Evolutionary conservation across 768 basidiomycete genomes (phyloP).

Genomic region (Pleurotus salmoneostramineus): DNA sequence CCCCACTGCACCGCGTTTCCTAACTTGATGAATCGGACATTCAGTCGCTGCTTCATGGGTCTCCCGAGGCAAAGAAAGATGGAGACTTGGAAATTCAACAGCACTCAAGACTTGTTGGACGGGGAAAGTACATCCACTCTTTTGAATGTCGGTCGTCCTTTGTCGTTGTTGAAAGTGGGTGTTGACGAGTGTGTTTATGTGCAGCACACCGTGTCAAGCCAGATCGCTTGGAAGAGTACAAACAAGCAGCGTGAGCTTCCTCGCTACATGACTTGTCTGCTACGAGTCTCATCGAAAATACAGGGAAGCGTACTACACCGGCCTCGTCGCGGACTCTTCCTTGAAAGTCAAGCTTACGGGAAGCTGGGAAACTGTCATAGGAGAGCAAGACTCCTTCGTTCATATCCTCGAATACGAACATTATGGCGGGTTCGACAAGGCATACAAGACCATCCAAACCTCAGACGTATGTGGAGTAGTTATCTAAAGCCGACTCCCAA

Average conservation of each 20-base stretch:
- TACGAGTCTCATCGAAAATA: background rate
- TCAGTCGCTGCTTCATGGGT: conserved; percentile 91
- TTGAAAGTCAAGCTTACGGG: conserved; percentile 87
- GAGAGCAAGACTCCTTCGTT: conserved; percentile 81
- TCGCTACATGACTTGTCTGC: background rate
- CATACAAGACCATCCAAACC: conserved; percentile 18
- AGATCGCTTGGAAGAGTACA: conserved; percentile 77
- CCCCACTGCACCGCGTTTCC: background rate
- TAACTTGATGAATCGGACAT: conserved; percentile 20
- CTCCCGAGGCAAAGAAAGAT: conserved; percentile 80
- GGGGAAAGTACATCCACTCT: conserved; percentile 92
- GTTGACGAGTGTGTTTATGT: conserved; percentile 7
- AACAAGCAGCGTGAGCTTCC: conserved; percentile 73
- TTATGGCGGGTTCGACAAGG: conserved; percentile 84
- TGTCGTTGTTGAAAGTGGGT: background rate
- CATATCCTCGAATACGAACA: conserved; percentile 93
- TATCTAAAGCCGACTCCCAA: background rate
- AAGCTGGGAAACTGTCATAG: conserved; percentile 89
- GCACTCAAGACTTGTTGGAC: conserved; percentile 84
- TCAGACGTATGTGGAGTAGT: conserved; percentile 1
- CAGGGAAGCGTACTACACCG: conserved; percentile 83
- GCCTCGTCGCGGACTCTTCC: conserved; percentile 67
- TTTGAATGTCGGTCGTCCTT: conserved; percentile 65
- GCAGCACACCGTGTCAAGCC: conserved; percentile 87
- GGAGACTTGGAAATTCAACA: conserved; percentile 75